Conservation (phyloP, 768 basidiomycete species). For the Suillus discolor region DNA sequence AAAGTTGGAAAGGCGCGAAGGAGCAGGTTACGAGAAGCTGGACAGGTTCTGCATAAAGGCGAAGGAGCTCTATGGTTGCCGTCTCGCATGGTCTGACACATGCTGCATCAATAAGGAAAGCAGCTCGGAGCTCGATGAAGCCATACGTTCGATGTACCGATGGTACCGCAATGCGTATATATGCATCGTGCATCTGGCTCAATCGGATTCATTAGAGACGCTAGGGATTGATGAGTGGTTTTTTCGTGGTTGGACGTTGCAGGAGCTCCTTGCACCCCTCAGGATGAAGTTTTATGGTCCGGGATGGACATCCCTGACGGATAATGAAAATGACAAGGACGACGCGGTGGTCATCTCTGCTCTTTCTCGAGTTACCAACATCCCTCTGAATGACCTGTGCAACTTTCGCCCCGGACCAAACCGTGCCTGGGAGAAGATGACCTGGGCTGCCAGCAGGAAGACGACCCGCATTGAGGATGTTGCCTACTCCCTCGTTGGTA, state of each 20-base stretch:
- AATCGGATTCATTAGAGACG: neutral
- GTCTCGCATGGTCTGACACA: constrained; percentile 16
- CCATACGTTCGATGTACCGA: constrained; percentile 21
- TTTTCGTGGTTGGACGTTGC: constrained; percentile 16
- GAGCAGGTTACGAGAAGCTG: constrained; percentile 6
- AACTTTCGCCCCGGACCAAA: constrained; percentile 9
- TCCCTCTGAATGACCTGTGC: constrained; percentile 9
- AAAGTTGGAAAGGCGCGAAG: neutral
- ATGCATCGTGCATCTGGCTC: constrained; percentile 16
- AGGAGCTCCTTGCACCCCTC: constrained; percentile 18
- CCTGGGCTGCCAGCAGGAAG: constrained; percentile 17
- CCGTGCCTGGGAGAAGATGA: constrained; percentile 12
- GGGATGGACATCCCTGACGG: constrained; percentile 13
- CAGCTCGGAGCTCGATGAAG: constrained; percentile 20
- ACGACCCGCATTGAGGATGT: constrained; percentile 21
- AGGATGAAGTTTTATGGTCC: constrained; percentile 16
- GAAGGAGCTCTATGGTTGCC: constrained; percentile 2
- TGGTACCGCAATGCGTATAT: constrained; percentile 20
- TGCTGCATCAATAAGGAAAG: constrained; percentile 19
- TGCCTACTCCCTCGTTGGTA: constrained; percentile 20
- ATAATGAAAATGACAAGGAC: constrained; percentile 7
- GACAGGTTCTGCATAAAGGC: constrained; percentile 5
- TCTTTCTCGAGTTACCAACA: constrained; percentile 10
- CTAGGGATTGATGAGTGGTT: constrained; percentile 17
- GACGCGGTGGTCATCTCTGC: neutral